Base-by-base conservation (phyloP, 495 filamentous ascomycete species). In the Xylaria palmicola region DNA sequence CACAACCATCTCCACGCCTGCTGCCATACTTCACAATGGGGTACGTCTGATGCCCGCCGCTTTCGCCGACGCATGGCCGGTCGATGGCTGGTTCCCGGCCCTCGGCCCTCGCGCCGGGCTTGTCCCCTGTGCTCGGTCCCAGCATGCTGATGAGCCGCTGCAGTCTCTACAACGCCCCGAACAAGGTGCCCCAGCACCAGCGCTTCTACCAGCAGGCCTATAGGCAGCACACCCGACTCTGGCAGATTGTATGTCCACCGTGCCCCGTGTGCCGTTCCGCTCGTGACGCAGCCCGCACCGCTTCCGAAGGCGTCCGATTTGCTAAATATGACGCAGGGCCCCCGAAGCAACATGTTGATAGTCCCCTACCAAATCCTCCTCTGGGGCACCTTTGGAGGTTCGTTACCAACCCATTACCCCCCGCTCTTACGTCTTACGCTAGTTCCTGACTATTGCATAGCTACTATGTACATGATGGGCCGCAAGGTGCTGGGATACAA, bases 111-210 rank as follows among this genome's bases (percentile, higher is more conserved):
- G 10, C 40, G 6, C 19, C 26, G 9, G 5, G 34, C 47, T 17
- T 37, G 12, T 32, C 10, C 51, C 7, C 26, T 44, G 43, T 20
- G 20, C 30, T 58, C 19, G 34, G 34, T 45, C 17, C 29, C 20
- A 61, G 39, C 39, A 44, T 61, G 37, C 49, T 43, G 41, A 57
- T 15, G 55, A 48, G 13, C 40, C 19, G 49, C 41, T n/a, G 64
- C 59, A 88, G 88, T 73, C 80, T 88, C 75, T 65, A 92, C 81
- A 81, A 91, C 86, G 89, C 89, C 75, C 82, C 85, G 74, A 97
- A 97, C 85, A 86, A 85, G 73, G 92, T 96, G 69, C 90, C 87
- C 34, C 75, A 88, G 73, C 89, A 91, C 77, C 92, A 97, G 83
- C 81, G 85, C 64, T 76, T 88, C 44, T 93, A 91, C 81, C 92